Conservation (phyloP, 2,329 filamentous ascomycete genomes). For the Fusarium stilboides region DNA sequence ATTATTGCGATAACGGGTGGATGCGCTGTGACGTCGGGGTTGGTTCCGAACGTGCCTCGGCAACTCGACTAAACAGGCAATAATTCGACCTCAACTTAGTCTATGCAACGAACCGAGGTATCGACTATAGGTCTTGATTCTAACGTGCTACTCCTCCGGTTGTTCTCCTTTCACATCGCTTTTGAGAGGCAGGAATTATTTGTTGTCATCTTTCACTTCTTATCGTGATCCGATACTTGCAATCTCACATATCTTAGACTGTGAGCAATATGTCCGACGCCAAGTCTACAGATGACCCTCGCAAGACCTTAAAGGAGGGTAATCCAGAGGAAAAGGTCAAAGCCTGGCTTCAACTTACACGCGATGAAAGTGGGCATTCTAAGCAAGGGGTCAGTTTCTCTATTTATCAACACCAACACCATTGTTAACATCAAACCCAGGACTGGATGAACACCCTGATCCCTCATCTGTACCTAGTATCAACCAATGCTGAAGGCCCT, state of each 20-base stretch:
- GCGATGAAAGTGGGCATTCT: conserved; percentile 48
- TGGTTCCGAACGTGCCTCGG: conserved; percentile 30
- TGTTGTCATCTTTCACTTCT: background rate
- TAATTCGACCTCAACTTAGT: conserved; percentile 5
- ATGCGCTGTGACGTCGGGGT: conserved; percentile 25
- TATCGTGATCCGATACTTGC: background rate
- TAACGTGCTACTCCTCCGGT: background rate
- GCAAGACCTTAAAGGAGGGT: conserved; percentile 48
- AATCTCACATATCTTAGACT: background rate
- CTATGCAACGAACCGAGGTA: conserved; percentile 29
- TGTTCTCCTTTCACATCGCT: background rate
- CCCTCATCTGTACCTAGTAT: conserved; percentile 58
- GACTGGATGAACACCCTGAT: conserved; percentile 62
- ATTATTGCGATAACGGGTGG: conserved; percentile 32
- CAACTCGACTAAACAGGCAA: conserved; percentile 30
- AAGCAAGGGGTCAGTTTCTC: conserved; percentile 52
- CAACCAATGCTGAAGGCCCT: conserved; percentile 53
- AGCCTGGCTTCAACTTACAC: conserved; percentile 52
- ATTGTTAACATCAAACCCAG: conserved; percentile 48
- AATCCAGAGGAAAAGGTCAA: conserved; percentile 53
- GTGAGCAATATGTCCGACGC: conserved; percentile 19
- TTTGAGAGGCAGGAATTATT: background rate
- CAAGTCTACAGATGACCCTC: conserved; percentile 11
- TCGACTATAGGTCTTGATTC: conserved; percentile 4
- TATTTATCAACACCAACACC: background rate